A percentile compares a stretch with the other conserved stretches of the same genome.
Conservation (phyloP, 495 filamentous ascomycete species). For the Parachaetomium inaequale region DNA sequence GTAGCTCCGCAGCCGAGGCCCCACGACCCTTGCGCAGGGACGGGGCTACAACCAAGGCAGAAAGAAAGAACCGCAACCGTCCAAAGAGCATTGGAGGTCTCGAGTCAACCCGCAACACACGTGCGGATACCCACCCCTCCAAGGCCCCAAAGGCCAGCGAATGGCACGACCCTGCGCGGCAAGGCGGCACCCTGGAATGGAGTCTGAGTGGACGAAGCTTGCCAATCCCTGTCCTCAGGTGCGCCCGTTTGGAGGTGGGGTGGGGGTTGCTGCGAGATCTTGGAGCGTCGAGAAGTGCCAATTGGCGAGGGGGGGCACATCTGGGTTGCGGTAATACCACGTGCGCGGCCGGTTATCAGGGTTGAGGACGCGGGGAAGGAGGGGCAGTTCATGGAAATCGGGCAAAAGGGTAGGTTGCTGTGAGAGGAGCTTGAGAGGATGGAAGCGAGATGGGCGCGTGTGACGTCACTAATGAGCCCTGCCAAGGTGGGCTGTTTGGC, state of each 20-base stretch:
- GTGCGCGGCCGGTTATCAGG: neutral
- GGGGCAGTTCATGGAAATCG: neutral
- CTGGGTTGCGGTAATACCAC: neutral
- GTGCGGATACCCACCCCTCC: neutral
- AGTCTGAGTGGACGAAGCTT: neutral
- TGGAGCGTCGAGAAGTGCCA: neutral
- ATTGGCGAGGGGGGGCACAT: neutral
- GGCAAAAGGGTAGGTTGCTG: too few relatives aligned
- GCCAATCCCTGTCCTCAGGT: neutral
- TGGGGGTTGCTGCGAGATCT: constrained; percentile 8
- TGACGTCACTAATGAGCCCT: too few relatives aligned
- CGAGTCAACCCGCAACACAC: constrained; percentile 1
- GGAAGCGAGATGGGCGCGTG: too few relatives aligned
- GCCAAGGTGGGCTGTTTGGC: too few relatives aligned
- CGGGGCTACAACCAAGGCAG: neutral
- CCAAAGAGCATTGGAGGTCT: neutral
- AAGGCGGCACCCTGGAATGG: neutral
- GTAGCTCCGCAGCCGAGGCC: neutral
- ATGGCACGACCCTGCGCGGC: neutral
- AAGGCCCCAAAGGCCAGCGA: neutral
- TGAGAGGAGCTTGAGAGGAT: too few relatives aligned
- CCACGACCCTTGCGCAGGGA: too few relatives aligned
- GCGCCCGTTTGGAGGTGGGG: neutral
- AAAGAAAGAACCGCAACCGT: neutral
- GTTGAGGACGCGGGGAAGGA: neutral